Percentiles rank a stretch among this genome's conserved stretches.
These are phyloP conservation scores for Citrus australasica DNA, from an alignment of 345 rosid genomes.

Conservation along the genomic window DNA sequence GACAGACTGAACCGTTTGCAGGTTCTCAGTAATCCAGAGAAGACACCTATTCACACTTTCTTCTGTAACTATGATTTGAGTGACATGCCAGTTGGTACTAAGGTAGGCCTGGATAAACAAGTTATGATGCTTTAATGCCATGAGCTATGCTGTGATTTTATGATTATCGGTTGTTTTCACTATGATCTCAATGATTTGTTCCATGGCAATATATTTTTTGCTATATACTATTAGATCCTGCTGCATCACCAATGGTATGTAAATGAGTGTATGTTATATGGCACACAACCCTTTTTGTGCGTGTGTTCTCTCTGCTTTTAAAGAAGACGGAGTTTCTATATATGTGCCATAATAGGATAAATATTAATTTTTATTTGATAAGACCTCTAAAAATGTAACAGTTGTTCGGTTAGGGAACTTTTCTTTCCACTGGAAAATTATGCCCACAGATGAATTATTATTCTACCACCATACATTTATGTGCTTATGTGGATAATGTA, in stretches of 20 bases:
- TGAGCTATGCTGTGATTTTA: neutral
- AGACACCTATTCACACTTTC: slow-evolving; percentile 65
- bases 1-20: slow-evolving; percentile 20
- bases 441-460: neutral
- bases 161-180: neutral
- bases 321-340: neutral
- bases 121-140: neutral
- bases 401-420: neutral
- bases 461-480: neutral
- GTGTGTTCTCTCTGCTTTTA: neutral
- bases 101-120: slow-evolving; percentile 32
- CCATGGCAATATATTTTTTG: neutral
- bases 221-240: neutral
- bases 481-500: neutral
- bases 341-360: neutral
- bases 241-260: neutral
- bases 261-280: neutral
- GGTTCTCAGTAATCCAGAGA: slow-evolving; percentile 77
- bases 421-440: neutral
- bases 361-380: neutral
- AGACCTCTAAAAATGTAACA: neutral
- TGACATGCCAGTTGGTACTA: slow-evolving; percentile 67
- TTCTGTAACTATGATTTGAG: slow-evolving; percentile 66
- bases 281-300: neutral
- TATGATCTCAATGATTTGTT: neutral